phyloP scores from a whole-genome alignment of 164 flowering plant genomes.

The Magnolia changhungtana region DNA sequence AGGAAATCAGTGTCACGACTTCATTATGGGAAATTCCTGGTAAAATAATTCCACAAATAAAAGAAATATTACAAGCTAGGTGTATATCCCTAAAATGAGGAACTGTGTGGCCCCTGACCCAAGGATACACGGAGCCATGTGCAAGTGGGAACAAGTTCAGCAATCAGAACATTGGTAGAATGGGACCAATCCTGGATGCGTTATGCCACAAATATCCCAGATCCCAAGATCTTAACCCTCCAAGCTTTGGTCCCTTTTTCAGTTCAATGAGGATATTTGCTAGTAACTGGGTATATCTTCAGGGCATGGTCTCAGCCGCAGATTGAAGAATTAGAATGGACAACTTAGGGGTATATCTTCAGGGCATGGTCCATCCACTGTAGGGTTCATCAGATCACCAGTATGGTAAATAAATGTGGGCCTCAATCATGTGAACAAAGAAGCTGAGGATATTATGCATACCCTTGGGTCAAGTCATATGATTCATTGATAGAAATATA shows the following conservation, averaged over 20 bases:
- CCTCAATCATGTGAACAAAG: not conserved
- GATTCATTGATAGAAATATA: too few species aligned
- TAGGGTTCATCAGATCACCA: not conserved
- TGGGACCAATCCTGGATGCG: not conserved
- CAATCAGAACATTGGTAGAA: not conserved
- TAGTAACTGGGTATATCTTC: not conserved
- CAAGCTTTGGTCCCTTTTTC: not conserved
- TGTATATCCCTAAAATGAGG: not conserved
- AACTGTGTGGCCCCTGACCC: not conserved
- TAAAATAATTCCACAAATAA: not conserved
- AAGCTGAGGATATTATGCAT: too few species aligned
- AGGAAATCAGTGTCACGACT: conserved; percentile 7
- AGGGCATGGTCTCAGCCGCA: not conserved
- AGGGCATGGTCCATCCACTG: not conserved
- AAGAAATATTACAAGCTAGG: not conserved
- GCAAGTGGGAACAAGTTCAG: not conserved
- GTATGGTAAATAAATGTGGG: not conserved
- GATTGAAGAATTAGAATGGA: not conserved
- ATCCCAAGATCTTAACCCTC: not conserved
- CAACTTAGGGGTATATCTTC: not conserved
- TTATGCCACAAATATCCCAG: not conserved
- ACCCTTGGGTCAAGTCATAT: not conserved
- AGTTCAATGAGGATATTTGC: not conserved
- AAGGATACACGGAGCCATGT: not conserved
- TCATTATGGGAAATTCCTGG: not conserved